phyloP scores from a whole-genome alignment of 1,139 yeast species.

The Sugiyamaella sp. region DNA sequence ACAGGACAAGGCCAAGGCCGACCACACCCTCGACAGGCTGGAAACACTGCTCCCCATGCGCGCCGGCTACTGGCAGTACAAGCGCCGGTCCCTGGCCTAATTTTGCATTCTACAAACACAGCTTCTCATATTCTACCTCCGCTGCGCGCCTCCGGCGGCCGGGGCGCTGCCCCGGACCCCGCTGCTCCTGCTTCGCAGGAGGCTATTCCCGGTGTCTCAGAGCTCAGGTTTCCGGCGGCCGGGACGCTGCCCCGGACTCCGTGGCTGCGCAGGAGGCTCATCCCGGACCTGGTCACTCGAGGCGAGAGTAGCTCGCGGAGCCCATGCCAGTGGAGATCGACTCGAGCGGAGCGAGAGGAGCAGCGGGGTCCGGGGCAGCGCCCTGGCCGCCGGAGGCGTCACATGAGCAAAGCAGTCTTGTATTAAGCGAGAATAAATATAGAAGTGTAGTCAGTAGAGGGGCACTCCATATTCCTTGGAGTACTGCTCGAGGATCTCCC shows the following conservation, averaged over 20 bases:
- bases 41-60: slow-evolving; percentile 69
- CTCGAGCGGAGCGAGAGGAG: no score
- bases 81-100: slow-evolving; percentile 5
- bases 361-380: no score
- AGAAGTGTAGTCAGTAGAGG: slow-evolving; percentile 3
- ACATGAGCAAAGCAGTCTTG: not conserved
- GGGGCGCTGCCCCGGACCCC: not conserved
- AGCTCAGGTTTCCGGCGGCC: no score
- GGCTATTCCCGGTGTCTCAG: not conserved
- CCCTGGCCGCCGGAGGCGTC: no score
- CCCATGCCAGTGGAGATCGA: no score
- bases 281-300: no score
- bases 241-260: no score
- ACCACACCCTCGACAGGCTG: slow-evolving; percentile 52
- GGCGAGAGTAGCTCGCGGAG: no score
- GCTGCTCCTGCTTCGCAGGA: not conserved
- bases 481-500: slow-evolving; percentile 36
- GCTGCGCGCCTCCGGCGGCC: not conserved
- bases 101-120: not conserved
- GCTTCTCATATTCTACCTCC: no score
- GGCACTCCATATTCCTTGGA: slow-evolving; percentile 33
- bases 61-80: slow-evolving; percentile 61
- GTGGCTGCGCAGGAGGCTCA: no score
- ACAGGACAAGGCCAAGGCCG: slow-evolving; percentile 44
- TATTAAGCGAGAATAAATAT: not conserved